A percentile compares a stretch with the other conserved stretches of the same genome.
Conservation (phyloP, 1,139 yeast species). For the Waltiozyma sp. region DNA sequence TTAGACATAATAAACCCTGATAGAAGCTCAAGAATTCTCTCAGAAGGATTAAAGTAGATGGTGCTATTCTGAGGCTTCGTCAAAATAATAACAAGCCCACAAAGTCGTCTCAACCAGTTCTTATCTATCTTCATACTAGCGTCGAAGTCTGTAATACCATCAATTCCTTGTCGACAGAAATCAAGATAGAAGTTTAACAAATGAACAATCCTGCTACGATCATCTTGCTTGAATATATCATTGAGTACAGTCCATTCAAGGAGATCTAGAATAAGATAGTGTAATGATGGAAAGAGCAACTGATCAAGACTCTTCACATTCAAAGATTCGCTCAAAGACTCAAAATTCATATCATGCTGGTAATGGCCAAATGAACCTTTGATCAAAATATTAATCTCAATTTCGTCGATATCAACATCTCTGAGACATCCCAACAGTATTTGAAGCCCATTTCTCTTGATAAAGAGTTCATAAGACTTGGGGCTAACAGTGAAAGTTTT, state of each 20-base stretch:
- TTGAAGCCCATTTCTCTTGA: slow-evolving; percentile 43
- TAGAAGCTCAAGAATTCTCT: slow-evolving; percentile 13
- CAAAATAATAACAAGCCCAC: slow-evolving; percentile 20
- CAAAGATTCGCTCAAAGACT: slow-evolving; percentile 8
- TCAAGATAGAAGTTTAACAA: slow-evolving; percentile 14
- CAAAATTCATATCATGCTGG: slow-evolving; percentile 16
- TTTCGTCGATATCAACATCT: slow-evolving; percentile 30
- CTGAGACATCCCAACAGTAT: slow-evolving; percentile 31
- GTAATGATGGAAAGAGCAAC: slow-evolving; percentile 20
- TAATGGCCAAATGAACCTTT: slow-evolving; percentile 27
- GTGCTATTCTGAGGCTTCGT: slow-evolving; percentile 21
- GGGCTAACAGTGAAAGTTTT: slow-evolving; percentile 39
- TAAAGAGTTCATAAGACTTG: slow-evolving; percentile 37
- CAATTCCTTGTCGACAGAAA: slow-evolving; percentile 12
- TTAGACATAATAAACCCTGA: slow-evolving; percentile 15
- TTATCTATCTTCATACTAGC: slow-evolving; percentile 14
- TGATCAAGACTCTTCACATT: slow-evolving; percentile 1
- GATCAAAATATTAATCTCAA: slow-evolving; percentile 31
- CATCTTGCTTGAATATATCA: slow-evolving; percentile 18
- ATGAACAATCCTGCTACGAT: slow-evolving; percentile 13
- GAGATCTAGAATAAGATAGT: slow-evolving; percentile 19
- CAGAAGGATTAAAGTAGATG: slow-evolving; percentile 17
- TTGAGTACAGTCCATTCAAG: slow-evolving; percentile 26
- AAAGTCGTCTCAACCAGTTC: slow-evolving; percentile 12
- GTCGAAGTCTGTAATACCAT: slow-evolving; percentile 7